Conservation (phyloP, 805 yeast genomes). For the Candida parachauliodes region DNA sequence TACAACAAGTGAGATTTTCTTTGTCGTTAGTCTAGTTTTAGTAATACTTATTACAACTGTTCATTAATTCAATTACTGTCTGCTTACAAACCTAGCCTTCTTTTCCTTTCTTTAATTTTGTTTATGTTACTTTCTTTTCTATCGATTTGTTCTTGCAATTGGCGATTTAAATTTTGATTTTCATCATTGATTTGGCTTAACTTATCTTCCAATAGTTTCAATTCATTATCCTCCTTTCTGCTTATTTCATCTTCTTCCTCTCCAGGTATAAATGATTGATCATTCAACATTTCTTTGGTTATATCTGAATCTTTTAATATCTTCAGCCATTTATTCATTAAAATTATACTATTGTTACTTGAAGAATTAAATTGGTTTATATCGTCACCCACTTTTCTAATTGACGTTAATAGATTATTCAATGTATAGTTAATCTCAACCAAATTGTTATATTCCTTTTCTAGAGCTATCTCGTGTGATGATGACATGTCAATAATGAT, state of each 20-base stretch:
- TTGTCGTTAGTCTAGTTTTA: too few relatives aligned
- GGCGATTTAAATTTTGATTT: conserved; percentile 3
- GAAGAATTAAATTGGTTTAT: conserved; percentile 3
- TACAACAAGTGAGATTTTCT: too few relatives aligned
- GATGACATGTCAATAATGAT: background rate
- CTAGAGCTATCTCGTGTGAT: conserved; percentile 2
- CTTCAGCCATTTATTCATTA: conserved; percentile 5
- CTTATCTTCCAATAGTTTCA: background rate
- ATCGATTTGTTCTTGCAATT: conserved; percentile 1
- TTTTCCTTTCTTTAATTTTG: conserved; percentile 5
- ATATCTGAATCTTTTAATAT: conserved; percentile 4
- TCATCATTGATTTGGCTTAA: conserved; percentile 3
- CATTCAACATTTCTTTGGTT: conserved; percentile 6
- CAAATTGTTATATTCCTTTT: conserved; percentile 1
- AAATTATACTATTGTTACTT: conserved; percentile 4
- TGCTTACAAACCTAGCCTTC: conserved; percentile 4
- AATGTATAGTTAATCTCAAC: conserved; percentile 1
- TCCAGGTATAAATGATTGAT: conserved; percentile 2
- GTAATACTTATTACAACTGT: too few relatives aligned
- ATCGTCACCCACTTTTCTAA: conserved; percentile 2
- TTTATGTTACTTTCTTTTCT: background rate
- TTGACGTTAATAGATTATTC: background rate
- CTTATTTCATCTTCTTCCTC: conserved; percentile 1
- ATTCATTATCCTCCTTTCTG: conserved; percentile 1
- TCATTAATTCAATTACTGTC: too few relatives aligned